Conservation (phyloP, 2,329 filamentous ascomycete genomes). For the Apiospora hydei region DNA sequence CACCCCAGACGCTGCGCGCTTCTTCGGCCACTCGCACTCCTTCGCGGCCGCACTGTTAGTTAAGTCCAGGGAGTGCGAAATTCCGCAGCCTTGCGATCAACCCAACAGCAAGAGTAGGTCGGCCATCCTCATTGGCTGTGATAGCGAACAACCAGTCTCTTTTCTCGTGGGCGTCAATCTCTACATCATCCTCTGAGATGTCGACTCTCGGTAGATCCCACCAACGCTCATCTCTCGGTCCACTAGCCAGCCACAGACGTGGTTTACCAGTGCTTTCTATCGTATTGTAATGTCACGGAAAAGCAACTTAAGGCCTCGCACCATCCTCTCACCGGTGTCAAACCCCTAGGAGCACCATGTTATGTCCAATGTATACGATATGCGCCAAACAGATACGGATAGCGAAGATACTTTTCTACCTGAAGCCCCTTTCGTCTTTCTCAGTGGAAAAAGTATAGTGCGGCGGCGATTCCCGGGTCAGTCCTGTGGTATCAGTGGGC, state of each 20-base stretch:
- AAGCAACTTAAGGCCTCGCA: neutral
- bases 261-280: neutral
- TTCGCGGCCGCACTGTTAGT: neutral
- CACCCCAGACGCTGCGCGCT: conserved; percentile 13
- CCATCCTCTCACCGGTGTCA: neutral
- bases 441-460: neutral
- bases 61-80: neutral
- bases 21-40: neutral
- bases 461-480: neutral
- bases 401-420: neutral
- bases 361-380: neutral
- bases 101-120: neutral
- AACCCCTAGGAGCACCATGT: neutral
- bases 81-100: neutral
- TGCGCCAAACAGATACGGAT: neutral
- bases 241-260: neutral
- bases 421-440: neutral
- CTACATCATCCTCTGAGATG: neutral
- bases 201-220: neutral
- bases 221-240: neutral
- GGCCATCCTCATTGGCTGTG: neutral
- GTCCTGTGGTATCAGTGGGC: neutral
- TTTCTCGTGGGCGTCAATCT: neutral
- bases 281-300: neutral
- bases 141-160: neutral